phyloP scores from a whole-genome alignment of 768 basidiomycete species.

The Tephrocybe sp. region DNA sequence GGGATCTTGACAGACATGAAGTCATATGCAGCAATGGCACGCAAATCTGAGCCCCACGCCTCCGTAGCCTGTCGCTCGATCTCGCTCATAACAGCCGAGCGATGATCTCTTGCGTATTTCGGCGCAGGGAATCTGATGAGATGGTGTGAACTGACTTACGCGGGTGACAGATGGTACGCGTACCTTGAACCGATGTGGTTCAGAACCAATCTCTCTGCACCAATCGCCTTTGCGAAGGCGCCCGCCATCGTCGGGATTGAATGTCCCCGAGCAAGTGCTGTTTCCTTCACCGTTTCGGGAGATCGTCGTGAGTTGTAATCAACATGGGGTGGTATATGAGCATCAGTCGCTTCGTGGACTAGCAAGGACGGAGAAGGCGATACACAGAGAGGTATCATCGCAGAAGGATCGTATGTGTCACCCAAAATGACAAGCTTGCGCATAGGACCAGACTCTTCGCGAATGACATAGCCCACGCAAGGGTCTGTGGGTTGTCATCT shows the following conservation, averaged over 20 bases:
- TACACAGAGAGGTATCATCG: constrained; percentile 56
- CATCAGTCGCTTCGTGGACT: constrained; percentile 86
- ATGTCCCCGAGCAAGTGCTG: constrained; percentile 68
- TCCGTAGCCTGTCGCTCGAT: constrained; percentile 63
- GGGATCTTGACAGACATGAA: constrained; percentile 50
- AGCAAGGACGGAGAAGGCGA: constrained; percentile 59
- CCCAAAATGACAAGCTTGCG: constrained; percentile 78
- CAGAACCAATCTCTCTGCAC: constrained; percentile 62
- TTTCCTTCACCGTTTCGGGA: constrained; percentile 41
- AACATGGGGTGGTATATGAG: constrained; percentile 57
- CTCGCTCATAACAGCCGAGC: constrained; percentile 53
- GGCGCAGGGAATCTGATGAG: constrained; percentile 54
- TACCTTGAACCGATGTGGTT: constrained; percentile 81
- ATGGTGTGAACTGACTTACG: constrained; percentile 1
- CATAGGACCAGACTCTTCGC: constrained; percentile 46
- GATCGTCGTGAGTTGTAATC: constrained; percentile 48
- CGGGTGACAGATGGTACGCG: constrained; percentile 16
- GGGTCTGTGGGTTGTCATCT: constrained; percentile 46
- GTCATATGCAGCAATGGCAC: constrained; percentile 56
- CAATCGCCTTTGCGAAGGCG: constrained; percentile 60
- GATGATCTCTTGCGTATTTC: constrained; percentile 33
- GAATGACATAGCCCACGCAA: constrained; percentile 78
- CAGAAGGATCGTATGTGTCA: constrained; percentile 68
- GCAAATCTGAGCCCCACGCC: constrained; percentile 50
- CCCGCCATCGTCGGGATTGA: constrained; percentile 82